These are phyloP conservation scores for Simplicillium sp. DNA, from an alignment of 2,329 filamentous ascomycete genomes.

Conservation along the genomic window DNA sequence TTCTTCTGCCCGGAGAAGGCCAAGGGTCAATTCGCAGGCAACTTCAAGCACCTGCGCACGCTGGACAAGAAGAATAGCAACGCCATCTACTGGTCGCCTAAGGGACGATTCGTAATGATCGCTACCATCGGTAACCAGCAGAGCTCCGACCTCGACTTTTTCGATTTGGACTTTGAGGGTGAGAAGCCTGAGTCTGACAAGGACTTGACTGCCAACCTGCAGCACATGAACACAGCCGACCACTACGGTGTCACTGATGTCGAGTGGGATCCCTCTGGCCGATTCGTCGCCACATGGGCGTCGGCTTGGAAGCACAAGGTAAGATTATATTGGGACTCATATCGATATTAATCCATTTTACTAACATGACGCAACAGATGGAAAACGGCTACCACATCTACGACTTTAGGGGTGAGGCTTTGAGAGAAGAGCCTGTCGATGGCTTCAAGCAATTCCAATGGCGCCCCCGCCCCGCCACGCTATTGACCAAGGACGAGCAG, in stretches of 20 bases:
- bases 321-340: slow-evolving; percentile 30
- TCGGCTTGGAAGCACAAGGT: slow-evolving; percentile 94
- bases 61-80: slow-evolving; percentile 99
- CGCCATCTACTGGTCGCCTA: slow-evolving; percentile 97
- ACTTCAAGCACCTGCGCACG: slow-evolving; percentile 93
- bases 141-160: slow-evolving; percentile 94
- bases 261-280: slow-evolving; percentile 94
- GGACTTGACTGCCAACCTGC: slow-evolving; percentile 87
- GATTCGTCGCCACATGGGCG: slow-evolving; percentile 88
- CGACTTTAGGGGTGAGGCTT: slow-evolving; percentile 83
- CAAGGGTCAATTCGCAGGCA: slow-evolving; percentile 72
- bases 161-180: slow-evolving; percentile 94
- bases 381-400: slow-evolving; percentile 99
- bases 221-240: slow-evolving; percentile 86
- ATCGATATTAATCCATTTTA: slow-evolving; percentile 1
- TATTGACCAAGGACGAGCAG: slow-evolving; percentile 94
- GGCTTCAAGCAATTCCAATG: slow-evolving; percentile 98
- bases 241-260: slow-evolving; percentile 98
- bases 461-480: slow-evolving; percentile 84
- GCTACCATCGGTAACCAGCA: slow-evolving; percentile 89
- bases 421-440: slow-evolving; percentile 85
- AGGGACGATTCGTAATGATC: slow-evolving; percentile 88
- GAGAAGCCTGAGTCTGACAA: slow-evolving; percentile 91
- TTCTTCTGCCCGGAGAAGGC: slow-evolving; percentile 97
- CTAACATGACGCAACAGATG: slow-evolving; percentile 53